Evolutionary conservation across 306 rosid genomes (phyloP), one percentile per base, ranked within the genome.

Genomic region (Sicyos edulis): DNA sequence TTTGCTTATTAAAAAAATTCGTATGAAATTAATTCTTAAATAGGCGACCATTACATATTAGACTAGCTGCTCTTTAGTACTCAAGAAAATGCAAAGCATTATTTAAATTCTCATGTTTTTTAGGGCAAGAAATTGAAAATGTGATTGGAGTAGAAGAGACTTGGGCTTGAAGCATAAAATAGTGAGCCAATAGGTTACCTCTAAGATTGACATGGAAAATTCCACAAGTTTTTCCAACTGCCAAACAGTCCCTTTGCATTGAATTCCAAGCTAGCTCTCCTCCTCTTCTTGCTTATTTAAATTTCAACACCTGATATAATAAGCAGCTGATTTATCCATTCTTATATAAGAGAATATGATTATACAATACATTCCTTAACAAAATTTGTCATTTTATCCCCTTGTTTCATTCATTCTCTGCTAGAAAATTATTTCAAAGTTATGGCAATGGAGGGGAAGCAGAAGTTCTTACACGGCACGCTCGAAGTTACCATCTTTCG

Each of bases 401-500:
- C 71, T 61, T 8, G 21, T 56, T 73, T 56, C 76, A 32, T 61
- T 61, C 34, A 32, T 49, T 66, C 70, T 77, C 54, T 7, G 2
- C 7, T 40, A 26, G 32, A 61, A 14, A 51, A 50, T 62, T 51
- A 21, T 68, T 55, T 70, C 42, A 65, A 8, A 78, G 74, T 37
- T 62, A 58, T 19, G 78, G 67, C 79, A 68, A 83, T 90, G 96
- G 86, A 84, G 75, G 81, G 79, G 79, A 82, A 74, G 76, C 78
- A 59, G 20, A 75, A 71, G 72, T 84, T 87, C 79, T 84, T 91
- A 26, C 97, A 93, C 80, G 99, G 99, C 74, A 91, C 97, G 40
- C 88, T 93, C 72, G 97, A 93, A 81, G 97, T 88, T 78, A 91
- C 92, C 74, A 79, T 93, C 79, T 91, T 93, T 80, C 83, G 86